These are phyloP conservation scores for Cyclotella choctawhatcheeana DNA, from an alignment of 108 stramenopile species.

Conservation along the genomic window DNA sequence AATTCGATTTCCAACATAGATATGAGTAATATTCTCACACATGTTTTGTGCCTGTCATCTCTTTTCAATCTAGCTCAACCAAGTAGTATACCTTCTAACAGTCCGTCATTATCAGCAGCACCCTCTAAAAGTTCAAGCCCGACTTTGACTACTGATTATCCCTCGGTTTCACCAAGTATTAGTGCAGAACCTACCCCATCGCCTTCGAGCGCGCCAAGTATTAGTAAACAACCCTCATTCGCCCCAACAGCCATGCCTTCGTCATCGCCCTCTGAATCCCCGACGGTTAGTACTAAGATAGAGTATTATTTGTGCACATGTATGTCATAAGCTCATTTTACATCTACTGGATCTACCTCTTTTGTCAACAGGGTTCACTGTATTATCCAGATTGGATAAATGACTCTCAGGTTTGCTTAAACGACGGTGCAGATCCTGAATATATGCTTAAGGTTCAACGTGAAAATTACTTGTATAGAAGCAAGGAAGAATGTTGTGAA, in stretches of 20 bases:
- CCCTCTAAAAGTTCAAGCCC: slow-evolving; percentile 1
- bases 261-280: slow-evolving; percentile 22
- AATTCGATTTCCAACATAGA: too few species aligned
- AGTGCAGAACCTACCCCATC: background rate
- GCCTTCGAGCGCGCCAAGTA: slow-evolving; percentile 7
- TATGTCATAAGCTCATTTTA: too few species aligned
- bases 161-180: background rate
- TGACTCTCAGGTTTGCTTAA: slow-evolving; percentile 25
- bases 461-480: slow-evolving; percentile 31
- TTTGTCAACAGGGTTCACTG: too few species aligned
- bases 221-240: background rate
- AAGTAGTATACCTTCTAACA: slow-evolving; percentile 6
- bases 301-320: too few species aligned
- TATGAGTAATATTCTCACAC: too few species aligned
- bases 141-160: background rate
- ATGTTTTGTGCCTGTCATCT: background rate
- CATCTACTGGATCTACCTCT: too few species aligned
- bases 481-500: slow-evolving; percentile 27
- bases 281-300: too few species aligned
- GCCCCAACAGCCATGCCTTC: slow-evolving; percentile 14
- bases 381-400: slow-evolving; percentile 43
- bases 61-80: background rate
- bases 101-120: background rate
- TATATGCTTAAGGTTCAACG: slow-evolving; percentile 31
- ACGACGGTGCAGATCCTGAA: slow-evolving; percentile 36